A percentile compares a stretch with the other conserved stretches of the same genome.
Evolutionary conservation across 108 stramenopile species (phyloP).

Genomic region (Nitzschia sp.): DNA sequence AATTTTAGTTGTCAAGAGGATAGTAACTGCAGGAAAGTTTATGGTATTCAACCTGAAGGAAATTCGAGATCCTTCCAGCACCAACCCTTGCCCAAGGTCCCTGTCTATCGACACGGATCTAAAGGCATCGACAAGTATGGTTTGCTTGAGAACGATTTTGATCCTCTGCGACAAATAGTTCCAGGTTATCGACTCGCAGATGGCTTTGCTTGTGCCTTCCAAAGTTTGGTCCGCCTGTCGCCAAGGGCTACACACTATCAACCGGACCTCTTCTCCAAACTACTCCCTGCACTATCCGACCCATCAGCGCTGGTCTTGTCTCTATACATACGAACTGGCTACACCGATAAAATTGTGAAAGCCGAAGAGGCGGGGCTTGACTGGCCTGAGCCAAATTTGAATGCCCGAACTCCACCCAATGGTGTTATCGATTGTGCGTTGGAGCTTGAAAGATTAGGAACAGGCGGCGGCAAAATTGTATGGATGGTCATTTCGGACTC

Average conservation of each 20-base stretch:
- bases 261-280: constrained; percentile 16
- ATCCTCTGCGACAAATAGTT: neutral
- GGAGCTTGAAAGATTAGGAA: constrained; percentile 4
- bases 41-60: neutral
- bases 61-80: neutral
- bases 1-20: neutral
- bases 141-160: neutral
- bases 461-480: neutral
- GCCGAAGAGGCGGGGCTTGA: neutral
- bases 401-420: neutral
- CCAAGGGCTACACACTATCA: neutral
- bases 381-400: neutral
- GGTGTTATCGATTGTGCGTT: constrained; percentile 12
- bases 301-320: constrained; percentile 12
- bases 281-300: constrained; percentile 20
- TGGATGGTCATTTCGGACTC: constrained; percentile 26
- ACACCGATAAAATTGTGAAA: constrained; percentile 5
- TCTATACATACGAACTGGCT: constrained; percentile 22
- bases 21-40: neutral
- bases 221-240: constrained; percentile 10
- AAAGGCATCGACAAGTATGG: neutral
- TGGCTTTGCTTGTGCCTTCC: constrained; percentile 20
- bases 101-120: constrained; percentile 1
- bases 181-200: constrained; percentile 17
- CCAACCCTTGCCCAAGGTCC: neutral